Conservation (phyloP, 164 flowering plant species). For the Liriodendron chinense region DNA sequence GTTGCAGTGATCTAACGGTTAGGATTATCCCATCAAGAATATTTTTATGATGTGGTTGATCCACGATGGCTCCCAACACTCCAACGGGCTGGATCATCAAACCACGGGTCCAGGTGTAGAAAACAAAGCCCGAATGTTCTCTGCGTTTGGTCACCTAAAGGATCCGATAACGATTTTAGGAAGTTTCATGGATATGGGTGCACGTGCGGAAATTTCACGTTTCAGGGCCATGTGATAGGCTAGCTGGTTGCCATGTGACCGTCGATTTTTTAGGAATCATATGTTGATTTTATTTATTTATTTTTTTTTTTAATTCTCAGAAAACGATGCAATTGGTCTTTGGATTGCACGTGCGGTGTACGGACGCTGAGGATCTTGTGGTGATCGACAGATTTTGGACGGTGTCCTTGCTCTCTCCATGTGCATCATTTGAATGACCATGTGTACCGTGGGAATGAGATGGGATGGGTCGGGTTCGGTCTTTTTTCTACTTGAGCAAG, state of each 20-base stretch:
- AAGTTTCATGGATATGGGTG: background rate
- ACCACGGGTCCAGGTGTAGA: background rate
- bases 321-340: background rate
- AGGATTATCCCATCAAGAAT: too few species aligned
- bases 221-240: conserved; percentile 32
- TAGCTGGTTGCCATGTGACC: conserved; percentile 49
- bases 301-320: background rate
- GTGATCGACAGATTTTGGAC: background rate
- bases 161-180: background rate
- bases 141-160: background rate
- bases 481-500: too few species aligned
- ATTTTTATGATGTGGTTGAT: too few species aligned
- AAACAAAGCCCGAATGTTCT: background rate
- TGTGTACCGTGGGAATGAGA: too few species aligned
- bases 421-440: background rate
- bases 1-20: too few species aligned
- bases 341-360: background rate
- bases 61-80: too few species aligned
- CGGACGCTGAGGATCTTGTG: background rate
- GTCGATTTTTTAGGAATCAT: background rate
- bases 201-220: conserved; percentile 31
- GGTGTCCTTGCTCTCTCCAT: background rate
- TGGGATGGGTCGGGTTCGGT: too few species aligned
- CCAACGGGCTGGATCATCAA: background rate
- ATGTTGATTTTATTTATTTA: background rate